Base-by-base conservation (phyloP, 1,284 basidiomycete genomes). In the Marasmius fiardii region DNA sequence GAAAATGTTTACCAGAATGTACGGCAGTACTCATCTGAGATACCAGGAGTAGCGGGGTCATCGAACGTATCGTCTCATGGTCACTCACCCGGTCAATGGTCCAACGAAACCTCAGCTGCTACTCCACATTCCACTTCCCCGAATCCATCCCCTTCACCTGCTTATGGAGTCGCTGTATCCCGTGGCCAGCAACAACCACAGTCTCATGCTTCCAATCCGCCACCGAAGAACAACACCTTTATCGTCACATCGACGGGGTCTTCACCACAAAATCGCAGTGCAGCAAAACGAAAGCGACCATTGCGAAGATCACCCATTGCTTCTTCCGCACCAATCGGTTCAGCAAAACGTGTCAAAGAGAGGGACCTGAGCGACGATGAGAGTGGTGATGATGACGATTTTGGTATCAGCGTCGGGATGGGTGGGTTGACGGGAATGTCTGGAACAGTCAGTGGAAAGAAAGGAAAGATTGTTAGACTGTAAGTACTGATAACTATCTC, bases 391-490 rank as follows among this genome's bases (percentile, higher is more conserved):
- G 59, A 60, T 4, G 59, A 60, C 39, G 52, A 54, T 52, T 37
- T 52, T 39, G 71, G 71, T 1, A 75, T 76, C 55, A 73, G 67
- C 56, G 71, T 77, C 21, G 76, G 74, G 12, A 63, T 74, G 60
- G 72, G 66, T 54, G 74, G 73, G 2, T 59, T 74, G 56, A 73
- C 72, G 43, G 70, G 73, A 1, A 60, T 60, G 56, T 71, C 71
- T 45, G 68, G 72, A 1, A 61, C 59, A 18, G 64, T 64, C 18
- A 61, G 63, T 48, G 69, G 67, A n/a, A 63, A 62, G 55, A 65
- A 59, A 52, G 60, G 61, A 26, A 64, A 59, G 44, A 60, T 61
- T 34, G 56, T 60, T 21, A 68, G 72, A 67, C 63, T 71, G 73
- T 75, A 63, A 72, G 74, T 73, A 7, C 21, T 45, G 47, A 54